Conservation (phyloP, 2,329 filamentous ascomycete species). For the Fusarium odoratissimum region DNA sequence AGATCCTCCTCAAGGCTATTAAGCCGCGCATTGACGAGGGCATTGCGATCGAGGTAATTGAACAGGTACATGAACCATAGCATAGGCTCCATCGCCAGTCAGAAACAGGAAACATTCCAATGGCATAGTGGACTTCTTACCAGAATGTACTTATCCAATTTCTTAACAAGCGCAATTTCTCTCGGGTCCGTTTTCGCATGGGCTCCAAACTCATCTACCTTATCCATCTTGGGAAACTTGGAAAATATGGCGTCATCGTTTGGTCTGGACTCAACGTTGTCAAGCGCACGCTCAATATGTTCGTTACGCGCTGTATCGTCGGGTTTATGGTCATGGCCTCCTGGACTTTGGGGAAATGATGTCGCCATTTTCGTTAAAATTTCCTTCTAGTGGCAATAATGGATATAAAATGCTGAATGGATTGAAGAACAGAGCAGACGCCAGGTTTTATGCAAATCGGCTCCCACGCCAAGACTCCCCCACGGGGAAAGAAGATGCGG, state of each 20-base stretch:
- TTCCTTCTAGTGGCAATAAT: background rate
- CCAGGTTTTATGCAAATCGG: background rate
- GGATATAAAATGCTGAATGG: background rate
- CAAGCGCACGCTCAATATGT: conserved; percentile 10
- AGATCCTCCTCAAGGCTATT: conserved; percentile 66
- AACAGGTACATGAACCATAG: conserved; percentile 55
- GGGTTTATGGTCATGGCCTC: background rate
- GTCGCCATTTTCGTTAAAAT: background rate
- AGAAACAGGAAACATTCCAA: background rate
- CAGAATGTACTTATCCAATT: conserved; percentile 33
- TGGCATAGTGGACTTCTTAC: background rate
- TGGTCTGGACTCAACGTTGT: conserved; percentile 19
- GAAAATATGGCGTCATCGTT: conserved; percentile 19
- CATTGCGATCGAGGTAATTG: conserved; percentile 61
- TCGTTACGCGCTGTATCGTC: conserved; percentile 7
- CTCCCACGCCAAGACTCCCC: conserved; percentile 5
- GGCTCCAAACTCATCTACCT: conserved; percentile 38
- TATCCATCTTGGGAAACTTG: conserved; percentile 36
- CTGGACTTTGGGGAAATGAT: rapidly evolving
- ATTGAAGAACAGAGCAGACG: background rate
- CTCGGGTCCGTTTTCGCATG: conserved; percentile 36
- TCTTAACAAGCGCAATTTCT: conserved; percentile 37
- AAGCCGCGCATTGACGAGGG: conserved; percentile 66
- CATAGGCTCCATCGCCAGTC: conserved; percentile 38
- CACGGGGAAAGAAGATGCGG: conserved; percentile 22